These are phyloP conservation scores for Candida nonsorbophila DNA, from an alignment of 805 yeast species.

Conservation along the genomic window DNA sequence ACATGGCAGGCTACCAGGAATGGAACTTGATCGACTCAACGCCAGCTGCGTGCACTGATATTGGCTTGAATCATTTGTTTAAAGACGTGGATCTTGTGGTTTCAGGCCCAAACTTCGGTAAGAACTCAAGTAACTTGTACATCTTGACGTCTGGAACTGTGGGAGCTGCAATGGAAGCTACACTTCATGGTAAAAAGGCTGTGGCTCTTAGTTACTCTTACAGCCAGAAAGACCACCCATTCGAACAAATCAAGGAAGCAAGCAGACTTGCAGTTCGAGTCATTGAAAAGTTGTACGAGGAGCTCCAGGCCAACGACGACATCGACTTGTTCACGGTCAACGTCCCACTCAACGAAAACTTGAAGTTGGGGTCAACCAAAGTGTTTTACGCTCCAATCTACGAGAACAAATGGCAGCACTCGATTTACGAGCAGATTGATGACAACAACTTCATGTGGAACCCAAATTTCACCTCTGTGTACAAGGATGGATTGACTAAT, in stretches of 20 bases:
- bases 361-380: slow-evolving; percentile 53
- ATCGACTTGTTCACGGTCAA: slow-evolving; percentile 80
- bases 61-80: slow-evolving; percentile 74
- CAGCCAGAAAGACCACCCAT: slow-evolving; percentile 45
- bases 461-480: slow-evolving; percentile 73
- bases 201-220: slow-evolving; percentile 89
- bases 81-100: slow-evolving; percentile 63
- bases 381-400: slow-evolving; percentile 73
- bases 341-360: slow-evolving; percentile 61
- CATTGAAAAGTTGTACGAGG: slow-evolving; percentile 49
- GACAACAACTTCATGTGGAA: slow-evolving; percentile 61
- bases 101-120: slow-evolving; percentile 94
- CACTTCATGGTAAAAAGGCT: slow-evolving; percentile 62
- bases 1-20: slow-evolving; percentile 47
- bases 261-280: slow-evolving; percentile 62
- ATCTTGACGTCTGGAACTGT: slow-evolving; percentile 91
- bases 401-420: slow-evolving; percentile 67
- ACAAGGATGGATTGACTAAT: slow-evolving; percentile 39
- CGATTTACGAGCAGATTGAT: slow-evolving; percentile 42
- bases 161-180: slow-evolving; percentile 96
- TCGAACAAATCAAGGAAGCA: slow-evolving; percentile 54
- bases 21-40: slow-evolving; percentile 91
- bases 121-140: slow-evolving; percentile 85
- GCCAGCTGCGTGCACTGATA: slow-evolving; percentile 92
- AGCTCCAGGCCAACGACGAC: slow-evolving; percentile 46